phyloP scores from a whole-genome alignment of 371 early-diverging fungal genomes.

The Batrachochytrium dendrobatidis region DNA sequence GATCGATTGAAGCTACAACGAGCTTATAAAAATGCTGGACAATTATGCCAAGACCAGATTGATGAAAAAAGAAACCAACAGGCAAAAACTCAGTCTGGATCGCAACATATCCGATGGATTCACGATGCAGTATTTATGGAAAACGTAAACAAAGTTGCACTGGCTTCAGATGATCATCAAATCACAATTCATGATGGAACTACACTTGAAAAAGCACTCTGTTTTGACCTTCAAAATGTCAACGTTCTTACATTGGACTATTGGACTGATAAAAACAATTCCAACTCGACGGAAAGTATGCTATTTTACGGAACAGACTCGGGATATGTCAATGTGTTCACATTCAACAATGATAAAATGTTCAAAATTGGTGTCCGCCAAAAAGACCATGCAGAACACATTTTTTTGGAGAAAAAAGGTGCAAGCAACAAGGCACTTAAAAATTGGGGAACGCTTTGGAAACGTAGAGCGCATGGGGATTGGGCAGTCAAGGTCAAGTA shows the following conservation, averaged over 20 bases:
- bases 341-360: slow-evolving; percentile 21
- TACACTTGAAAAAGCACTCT: slow-evolving; percentile 5
- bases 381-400: slow-evolving; percentile 18
- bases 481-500: slow-evolving; percentile 42
- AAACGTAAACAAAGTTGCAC: slow-evolving; percentile 31
- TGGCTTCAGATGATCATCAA: slow-evolving; percentile 40
- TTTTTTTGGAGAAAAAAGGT: slow-evolving; percentile 16
- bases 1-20: slow-evolving; percentile 41
- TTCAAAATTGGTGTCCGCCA: slow-evolving; percentile 8
- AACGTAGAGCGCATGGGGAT: slow-evolving; percentile 39
- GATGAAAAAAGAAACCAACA: slow-evolving; percentile 4
- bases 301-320: slow-evolving; percentile 39
- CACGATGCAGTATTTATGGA: slow-evolving; percentile 30
- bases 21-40: slow-evolving; percentile 24
- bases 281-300: slow-evolving; percentile 24
- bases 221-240: slow-evolving; percentile 33
- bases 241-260: slow-evolving; percentile 29
- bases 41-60: slow-evolving; percentile 10
- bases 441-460: slow-evolving; percentile 23
- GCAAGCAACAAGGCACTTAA: slow-evolving; percentile 4
- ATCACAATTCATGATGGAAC: slow-evolving; percentile 32
- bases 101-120: slow-evolving; percentile 25
- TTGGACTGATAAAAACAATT: slow-evolving; percentile 25
- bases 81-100: neutral
- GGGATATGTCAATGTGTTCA: slow-evolving; percentile 30